A percentile compares a stretch with the other conserved stretches of the same genome.
These are phyloP conservation scores for Dryas drummondii DNA, from an alignment of 306 rosid species.

Conservation along the genomic window DNA sequence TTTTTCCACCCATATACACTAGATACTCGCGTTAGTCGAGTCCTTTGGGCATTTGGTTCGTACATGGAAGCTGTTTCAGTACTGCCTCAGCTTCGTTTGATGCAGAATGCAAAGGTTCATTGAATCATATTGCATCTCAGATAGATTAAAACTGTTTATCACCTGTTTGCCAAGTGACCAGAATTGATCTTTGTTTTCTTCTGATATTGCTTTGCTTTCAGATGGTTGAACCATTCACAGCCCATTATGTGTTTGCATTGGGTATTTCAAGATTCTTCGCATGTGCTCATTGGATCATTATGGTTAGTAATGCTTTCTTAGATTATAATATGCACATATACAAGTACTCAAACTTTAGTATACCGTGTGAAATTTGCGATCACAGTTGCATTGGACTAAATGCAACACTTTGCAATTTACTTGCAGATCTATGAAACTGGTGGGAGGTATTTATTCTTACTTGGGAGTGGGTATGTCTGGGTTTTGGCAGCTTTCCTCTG, in stretches of 20 bases:
- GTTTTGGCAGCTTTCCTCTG: conserved; percentile 43
- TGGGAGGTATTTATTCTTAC: conserved; percentile 38
- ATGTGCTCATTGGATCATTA: conserved; percentile 71
- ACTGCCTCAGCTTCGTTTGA: conserved; percentile 70
- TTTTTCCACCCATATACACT: conserved; percentile 38
- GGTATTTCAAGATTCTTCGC: conserved; percentile 76
- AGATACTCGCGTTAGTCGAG: not conserved
- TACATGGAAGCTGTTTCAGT: conserved; percentile 73
- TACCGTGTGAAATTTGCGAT: not conserved
- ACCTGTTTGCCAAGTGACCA: not conserved
- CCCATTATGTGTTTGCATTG: conserved; percentile 78
- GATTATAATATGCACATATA: not conserved
- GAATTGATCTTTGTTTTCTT: not conserved
- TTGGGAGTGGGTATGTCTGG: conserved; percentile 62
- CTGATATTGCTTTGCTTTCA: conserved; percentile 13
- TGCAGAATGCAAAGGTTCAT: conserved; percentile 81
- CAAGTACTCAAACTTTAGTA: not conserved
- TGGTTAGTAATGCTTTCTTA: conserved; percentile 33
- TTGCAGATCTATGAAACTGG: conserved; percentile 56
- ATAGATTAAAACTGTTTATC: not conserved
- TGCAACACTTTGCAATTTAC: not conserved
- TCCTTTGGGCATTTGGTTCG: conserved; percentile 58
- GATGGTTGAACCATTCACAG: conserved; percentile 84
- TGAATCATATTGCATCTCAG: no score
- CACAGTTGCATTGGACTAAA: not conserved